These are phyloP conservation scores for Leucocoprinus birnbaumii DNA, from an alignment of 768 basidiomycete genomes.

Conservation along the genomic window DNA sequence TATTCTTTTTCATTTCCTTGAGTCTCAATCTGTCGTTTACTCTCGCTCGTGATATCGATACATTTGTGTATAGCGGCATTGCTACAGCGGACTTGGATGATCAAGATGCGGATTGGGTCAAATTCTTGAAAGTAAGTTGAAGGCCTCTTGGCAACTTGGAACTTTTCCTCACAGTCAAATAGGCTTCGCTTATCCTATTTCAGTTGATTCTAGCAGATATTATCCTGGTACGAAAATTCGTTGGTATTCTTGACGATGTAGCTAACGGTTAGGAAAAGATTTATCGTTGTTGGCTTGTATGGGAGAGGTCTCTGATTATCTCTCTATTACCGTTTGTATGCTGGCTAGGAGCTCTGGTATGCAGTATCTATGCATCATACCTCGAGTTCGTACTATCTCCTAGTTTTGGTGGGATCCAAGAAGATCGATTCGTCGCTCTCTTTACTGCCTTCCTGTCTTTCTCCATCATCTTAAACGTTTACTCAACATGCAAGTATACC, in stretches of 20 bases:
- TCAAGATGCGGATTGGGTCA: slow-evolving; percentile 12
- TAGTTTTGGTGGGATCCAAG: background rate
- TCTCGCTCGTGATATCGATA: slow-evolving; percentile 13
- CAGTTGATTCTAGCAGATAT: slow-evolving; percentile 15
- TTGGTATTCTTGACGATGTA: background rate
- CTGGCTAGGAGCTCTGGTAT: slow-evolving; percentile 14
- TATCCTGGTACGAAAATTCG: slow-evolving; percentile 10
- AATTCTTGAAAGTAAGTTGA: slow-evolving; percentile 12
- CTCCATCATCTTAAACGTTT: slow-evolving; percentile 17
- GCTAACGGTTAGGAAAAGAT: slow-evolving; percentile 7
- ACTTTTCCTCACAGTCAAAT: background rate
- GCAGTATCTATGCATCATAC: slow-evolving; percentile 1
- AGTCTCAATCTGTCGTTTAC: slow-evolving; percentile 15
- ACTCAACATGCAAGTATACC: slow-evolving; percentile 17
- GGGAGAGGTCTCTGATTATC: slow-evolving; percentile 9
- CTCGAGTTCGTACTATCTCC: background rate
- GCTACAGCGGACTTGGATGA: background rate
- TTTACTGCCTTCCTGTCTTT: slow-evolving; percentile 15
- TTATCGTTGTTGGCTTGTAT: slow-evolving; percentile 19
- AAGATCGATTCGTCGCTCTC: background rate
- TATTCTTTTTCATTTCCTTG: slow-evolving; percentile 10
- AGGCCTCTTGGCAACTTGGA: background rate
- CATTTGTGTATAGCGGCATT: background rate
- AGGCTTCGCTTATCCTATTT: slow-evolving; percentile 10
- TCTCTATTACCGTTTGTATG: slow-evolving; percentile 13